Base-by-base conservation (phyloP, 176 grass and related monocot genomes). In the Metroxylon sagu region DNA sequence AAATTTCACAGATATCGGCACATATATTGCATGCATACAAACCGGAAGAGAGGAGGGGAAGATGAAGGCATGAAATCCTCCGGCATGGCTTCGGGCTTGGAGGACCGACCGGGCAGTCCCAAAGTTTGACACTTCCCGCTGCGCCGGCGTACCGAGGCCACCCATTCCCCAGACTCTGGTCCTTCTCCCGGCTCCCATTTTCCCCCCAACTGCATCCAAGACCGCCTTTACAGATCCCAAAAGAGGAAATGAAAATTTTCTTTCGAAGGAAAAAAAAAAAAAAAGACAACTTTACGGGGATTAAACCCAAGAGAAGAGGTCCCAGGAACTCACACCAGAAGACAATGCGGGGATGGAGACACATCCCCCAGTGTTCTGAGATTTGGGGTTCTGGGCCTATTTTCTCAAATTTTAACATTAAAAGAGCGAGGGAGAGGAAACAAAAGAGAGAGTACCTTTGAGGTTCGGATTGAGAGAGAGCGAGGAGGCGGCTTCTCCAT, bases 131-230 rank as follows among this genome's bases (percentile, higher is more conserved):
- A 63, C 48, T 58, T 77, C 15, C 21, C 60, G 64, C 59, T 84
- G 67, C 71, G 78, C 50, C 82, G 84, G 39, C 71, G 79, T 68
- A 82, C 43, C 54, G 61, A 74, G 49, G 79, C 68, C 62, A 66
- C 18, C 86, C 91, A 87, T 71, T 95, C 86, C 65, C 79, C 86
- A 53, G 84, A 84, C 14, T 75, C 80, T 30, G 4, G 57, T 76
- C 49, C n/a, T 4, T 16, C 35, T 43, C n/a, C 52, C 5, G n/a
- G 5, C 52, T 17, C 10, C 29, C 12, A 2, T 5, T 15, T 21
- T 5, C 16, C 48, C 51, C 14, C 29, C 18, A 56, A 14, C 52
- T 68, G 28, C 65, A 55, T 49, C 29, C 61, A 18, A 19, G 19
- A 54, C 63, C 71, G 2, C 26, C 17, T 59, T 29, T 49, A n/a